Conservation (phyloP, 2,329 filamentous ascomycete genomes). For the Mycosphaerella arachidis region DNA sequence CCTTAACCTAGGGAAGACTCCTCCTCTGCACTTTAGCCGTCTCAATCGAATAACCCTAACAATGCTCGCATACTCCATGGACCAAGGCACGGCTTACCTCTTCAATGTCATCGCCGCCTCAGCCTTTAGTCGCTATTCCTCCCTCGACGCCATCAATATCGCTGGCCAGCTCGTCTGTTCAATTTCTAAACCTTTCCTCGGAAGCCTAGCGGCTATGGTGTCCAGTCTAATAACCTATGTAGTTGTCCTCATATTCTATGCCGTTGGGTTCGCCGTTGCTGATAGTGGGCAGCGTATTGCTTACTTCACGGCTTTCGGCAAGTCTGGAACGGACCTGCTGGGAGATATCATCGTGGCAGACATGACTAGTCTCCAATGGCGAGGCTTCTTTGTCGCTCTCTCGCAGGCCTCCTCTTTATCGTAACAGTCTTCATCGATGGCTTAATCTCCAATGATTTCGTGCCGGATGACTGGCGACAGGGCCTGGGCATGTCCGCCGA, state of each 20-base stretch:
- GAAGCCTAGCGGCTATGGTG: conserved; percentile 20
- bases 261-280: conserved; percentile 14
- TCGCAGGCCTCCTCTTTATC: conserved; percentile 32
- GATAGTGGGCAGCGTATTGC: conserved; percentile 10
- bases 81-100: conserved; percentile 12
- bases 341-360: conserved; percentile 31
- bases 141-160: conserved; percentile 7
- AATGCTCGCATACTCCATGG: conserved; percentile 29
- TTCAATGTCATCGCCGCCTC: conserved; percentile 11
- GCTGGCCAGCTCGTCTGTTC: conserved; percentile 8
- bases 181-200: conserved; percentile 13
- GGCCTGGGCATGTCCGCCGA: conserved; percentile 29
- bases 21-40: conserved; percentile 22
- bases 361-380: conserved; percentile 30
- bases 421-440: conserved; percentile 41
- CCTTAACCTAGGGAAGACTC: conserved; percentile 23
- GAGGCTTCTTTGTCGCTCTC: conserved; percentile 26
- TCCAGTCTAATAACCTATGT: conserved; percentile 34
- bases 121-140: conserved; percentile 1
- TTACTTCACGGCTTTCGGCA: conserved; percentile 28
- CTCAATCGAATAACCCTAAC: conserved; percentile 27
- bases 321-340: conserved; percentile 29
- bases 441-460: conserved; percentile 40
- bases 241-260: conserved; percentile 35
- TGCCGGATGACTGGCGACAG: conserved; percentile 32